Evolutionary conservation across 306 rosid genomes (phyloP), one percentile per base, ranked within the genome.

Genomic region (Quercus parvula): DNA sequence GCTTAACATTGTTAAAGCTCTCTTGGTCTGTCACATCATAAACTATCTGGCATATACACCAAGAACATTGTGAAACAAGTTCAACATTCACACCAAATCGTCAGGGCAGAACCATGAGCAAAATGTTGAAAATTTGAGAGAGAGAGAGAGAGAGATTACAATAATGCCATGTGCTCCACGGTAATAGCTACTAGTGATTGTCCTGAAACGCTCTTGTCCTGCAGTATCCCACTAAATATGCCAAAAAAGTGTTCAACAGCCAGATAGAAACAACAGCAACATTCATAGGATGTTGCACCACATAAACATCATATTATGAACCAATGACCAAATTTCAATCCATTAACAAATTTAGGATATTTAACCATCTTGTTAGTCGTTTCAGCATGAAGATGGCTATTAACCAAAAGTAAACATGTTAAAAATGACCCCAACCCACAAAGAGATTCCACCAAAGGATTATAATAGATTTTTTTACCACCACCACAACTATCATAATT

Each of bases 151-250:
- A 71, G 18, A 69, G 71, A 30, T 83, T 76, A 88, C 91, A 41
- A 88, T 88, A 55, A 88, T 88, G 82, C 91, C 91, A 74, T 88
- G 89, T 9, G 91, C 91, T 46, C 87, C 89, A n/a, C 91, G 86
- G 80, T 88, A 88, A 85, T 88, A 88, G 83, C 91, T 88, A 74
- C 89, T 88, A 10, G 91, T 85, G 41, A 88, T 88, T 72, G 89
- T 88, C 77, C 91, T 78, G 52, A 88, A 88, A 78, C 91, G 89
- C 75, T 88, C 91, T 83, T 88, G 89, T 28, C 89, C 92, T 46
- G 89, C 89, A 49, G 92, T 86, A 51, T 84, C 89, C 89, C 89
- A 88, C 89, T 84, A 77, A 78, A 82, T 9, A 51, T 72, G 46
- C 79, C 19, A 56, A 13, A 20, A n/a, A 1, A 28, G 14, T 24